Evolutionary conservation across 2,329 filamentous ascomycete genomes (phyloP).

Genomic region (Aspergillaceae sp.): DNA sequence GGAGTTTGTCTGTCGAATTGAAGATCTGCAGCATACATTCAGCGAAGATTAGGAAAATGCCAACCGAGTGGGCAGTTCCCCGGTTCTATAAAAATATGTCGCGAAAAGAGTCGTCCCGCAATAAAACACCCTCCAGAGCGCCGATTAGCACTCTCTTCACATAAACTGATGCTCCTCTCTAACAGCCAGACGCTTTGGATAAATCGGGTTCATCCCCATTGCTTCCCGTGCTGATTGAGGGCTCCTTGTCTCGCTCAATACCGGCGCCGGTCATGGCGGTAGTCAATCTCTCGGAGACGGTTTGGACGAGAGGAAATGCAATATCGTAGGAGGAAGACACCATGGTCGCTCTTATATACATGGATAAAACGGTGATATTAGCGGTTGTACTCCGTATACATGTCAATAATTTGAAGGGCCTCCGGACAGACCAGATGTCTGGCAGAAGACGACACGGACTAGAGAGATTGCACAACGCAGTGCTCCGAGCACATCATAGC

Average conservation of each 20-base stretch:
- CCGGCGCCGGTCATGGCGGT: too few species aligned
- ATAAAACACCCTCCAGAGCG: slow-evolving; percentile 31
- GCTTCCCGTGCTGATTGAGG: too few species aligned
- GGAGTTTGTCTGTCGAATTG: background rate
- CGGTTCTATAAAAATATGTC: slow-evolving; percentile 35
- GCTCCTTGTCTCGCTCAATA: too few species aligned
- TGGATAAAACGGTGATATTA: too few species aligned
- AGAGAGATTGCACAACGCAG: slow-evolving; percentile 12
- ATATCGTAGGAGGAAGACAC: too few species aligned
- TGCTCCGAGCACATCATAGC: slow-evolving; percentile 17
- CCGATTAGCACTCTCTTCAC: slow-evolving; percentile 34
- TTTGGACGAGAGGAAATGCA: too few species aligned
- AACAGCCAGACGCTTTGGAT: too few species aligned
- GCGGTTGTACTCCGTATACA: too few species aligned
- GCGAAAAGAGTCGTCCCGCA: slow-evolving; percentile 34
- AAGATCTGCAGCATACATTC: slow-evolving; percentile 12
- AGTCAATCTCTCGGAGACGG: too few species aligned
- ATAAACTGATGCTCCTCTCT: slow-evolving; percentile 26
- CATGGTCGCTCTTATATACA: too few species aligned
- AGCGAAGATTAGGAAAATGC: slow-evolving; percentile 37
- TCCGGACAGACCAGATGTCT: background rate
- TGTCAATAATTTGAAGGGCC: background rate
- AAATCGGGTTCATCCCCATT: slow-evolving; percentile 11
- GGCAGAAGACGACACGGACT: slow-evolving; percentile 6
- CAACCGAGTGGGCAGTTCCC: slow-evolving; percentile 34